Evolutionary conservation across 139 green algal genomes (phyloP), one percentile per base, ranked within the genome.

Genomic region (Volvox africanus): DNA sequence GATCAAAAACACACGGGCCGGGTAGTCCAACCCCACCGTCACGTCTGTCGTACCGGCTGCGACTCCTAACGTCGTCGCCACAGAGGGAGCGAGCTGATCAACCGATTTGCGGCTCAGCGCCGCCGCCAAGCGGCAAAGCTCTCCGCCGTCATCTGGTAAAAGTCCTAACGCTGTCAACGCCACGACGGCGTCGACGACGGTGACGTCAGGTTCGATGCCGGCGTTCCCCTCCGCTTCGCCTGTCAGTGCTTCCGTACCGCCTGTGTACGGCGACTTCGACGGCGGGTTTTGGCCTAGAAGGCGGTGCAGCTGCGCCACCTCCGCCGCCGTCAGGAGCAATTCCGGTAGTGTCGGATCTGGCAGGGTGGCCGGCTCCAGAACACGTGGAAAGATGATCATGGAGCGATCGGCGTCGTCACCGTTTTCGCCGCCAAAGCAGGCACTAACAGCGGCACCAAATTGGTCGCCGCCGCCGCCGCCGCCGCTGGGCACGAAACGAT

Each of bases 261-360:
- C 75, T 19, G 75, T 55, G 32, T 61, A 55, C 75, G 32, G 32
- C n/a, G 32, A 81, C 75, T 61, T 16, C 24, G 21, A 61, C 13
- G 82, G 67, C 35, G 30, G 61, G 16, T 82, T 22, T 26, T 92
- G 50, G 11, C 89, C 88, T 0, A 94, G 88, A 71, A 92, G 76
- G 5, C 26, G 0, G 32, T 93, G 92, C 20, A 94, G 86, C 89
- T 93, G 79, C n/a, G 6, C 62, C 32, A 88, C 87, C 79, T 93
- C 91, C n/a, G 82, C 83, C 14, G 33, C 16, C 13, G 67, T 61
- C 61, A 93, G 76, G 61, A 95, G 73, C 79, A 88, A 90, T 87
- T 88, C 35, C 19, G 87, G 78, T 62, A 84, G 77, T 28, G 73
- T 62, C 24, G 71, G 33, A 61, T 80, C 65, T 2, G 68, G 37